Evolutionary conservation across 345 rosid species (phyloP).

Genomic region (Melastoma malabathricum): DNA sequence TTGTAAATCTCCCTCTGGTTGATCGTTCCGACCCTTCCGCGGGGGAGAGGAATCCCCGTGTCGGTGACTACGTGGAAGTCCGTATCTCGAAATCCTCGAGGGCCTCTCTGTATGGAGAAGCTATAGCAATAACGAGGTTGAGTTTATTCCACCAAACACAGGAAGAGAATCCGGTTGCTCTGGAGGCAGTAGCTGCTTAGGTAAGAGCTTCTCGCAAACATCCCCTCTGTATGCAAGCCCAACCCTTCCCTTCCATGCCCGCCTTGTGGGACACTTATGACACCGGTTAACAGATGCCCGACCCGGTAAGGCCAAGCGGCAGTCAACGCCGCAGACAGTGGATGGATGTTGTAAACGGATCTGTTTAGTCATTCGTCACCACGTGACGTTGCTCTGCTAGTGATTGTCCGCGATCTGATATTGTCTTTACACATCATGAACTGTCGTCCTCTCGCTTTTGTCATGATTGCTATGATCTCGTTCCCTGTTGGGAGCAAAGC

Average conservation of each 20-base stretch:
- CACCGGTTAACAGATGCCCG: too few species aligned
- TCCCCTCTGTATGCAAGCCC: constrained; percentile 2
- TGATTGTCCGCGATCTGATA: too few species aligned
- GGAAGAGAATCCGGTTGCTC: constrained; percentile 34
- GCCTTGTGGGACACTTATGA: too few species aligned
- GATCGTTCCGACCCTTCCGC: constrained; percentile 15
- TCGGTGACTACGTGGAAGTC: constrained; percentile 80
- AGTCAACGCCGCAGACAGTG: too few species aligned
- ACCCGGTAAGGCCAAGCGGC: too few species aligned
- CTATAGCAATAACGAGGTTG: constrained; percentile 58
- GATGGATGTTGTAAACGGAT: too few species aligned
- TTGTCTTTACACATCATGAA: too few species aligned
- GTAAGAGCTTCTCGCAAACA: not conserved
- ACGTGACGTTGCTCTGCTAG: too few species aligned
- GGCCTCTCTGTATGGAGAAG: constrained; percentile 68
- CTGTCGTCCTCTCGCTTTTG: too few species aligned
- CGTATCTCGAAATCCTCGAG: constrained; percentile 45
- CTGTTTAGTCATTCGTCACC: too few species aligned
- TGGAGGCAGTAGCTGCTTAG: constrained; percentile 27
- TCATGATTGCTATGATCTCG: too few species aligned
- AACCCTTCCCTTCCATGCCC: not conserved
- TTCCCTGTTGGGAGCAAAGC: too few species aligned
- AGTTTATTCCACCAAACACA: constrained; percentile 32
- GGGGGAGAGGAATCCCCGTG: constrained; percentile 32
- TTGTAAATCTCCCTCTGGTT: constrained; percentile 30